Evolutionary conservation across 1,139 yeast genomes (phyloP).

Genomic region (Geotrichum klebahnii): DNA sequence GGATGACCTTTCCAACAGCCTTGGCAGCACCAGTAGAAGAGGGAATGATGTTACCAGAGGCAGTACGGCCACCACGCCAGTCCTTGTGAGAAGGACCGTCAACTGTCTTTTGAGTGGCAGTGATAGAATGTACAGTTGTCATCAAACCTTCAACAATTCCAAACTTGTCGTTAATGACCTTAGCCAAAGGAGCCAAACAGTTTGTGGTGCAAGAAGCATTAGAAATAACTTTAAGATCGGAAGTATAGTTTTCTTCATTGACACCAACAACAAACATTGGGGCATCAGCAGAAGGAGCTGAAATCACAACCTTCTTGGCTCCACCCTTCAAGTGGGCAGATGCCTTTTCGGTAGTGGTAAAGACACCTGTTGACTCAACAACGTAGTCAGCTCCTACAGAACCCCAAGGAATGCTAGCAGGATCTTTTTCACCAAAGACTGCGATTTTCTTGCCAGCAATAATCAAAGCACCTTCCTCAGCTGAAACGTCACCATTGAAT

Average conservation of each 20-base stretch:
- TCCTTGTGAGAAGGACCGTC: conserved; percentile 92
- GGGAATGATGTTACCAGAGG: conserved; percentile 85
- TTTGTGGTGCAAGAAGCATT: conserved; percentile 90
- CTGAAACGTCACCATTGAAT: conserved; percentile 63
- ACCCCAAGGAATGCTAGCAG: conserved; percentile 80
- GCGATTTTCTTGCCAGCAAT: conserved; percentile 66
- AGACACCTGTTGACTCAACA: conserved; percentile 86
- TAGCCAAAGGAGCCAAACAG: conserved; percentile 86
- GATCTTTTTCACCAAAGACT: conserved; percentile 75
- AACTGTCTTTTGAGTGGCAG: conserved; percentile 87
- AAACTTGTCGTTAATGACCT: conserved; percentile 72
- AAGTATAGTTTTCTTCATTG: conserved; percentile 66
- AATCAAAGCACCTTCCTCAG: conserved; percentile 54
- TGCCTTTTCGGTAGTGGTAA: conserved; percentile 75
- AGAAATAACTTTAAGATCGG: conserved; percentile 68
- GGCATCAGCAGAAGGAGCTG: conserved; percentile 84
- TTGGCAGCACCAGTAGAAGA: conserved; percentile 91
- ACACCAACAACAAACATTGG: conserved; percentile 89
- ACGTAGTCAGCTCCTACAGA: conserved; percentile 70
- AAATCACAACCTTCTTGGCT: conserved; percentile 84
- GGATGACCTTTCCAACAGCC: conserved; percentile 89
- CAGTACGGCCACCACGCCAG: conserved; percentile 95
- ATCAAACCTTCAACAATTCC: conserved; percentile 83
- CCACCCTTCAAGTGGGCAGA: conserved; percentile 77
- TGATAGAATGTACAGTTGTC: conserved; percentile 89